Conservation (phyloP, 257 asterid genomes). For the Thymus mandschuricus region DNA sequence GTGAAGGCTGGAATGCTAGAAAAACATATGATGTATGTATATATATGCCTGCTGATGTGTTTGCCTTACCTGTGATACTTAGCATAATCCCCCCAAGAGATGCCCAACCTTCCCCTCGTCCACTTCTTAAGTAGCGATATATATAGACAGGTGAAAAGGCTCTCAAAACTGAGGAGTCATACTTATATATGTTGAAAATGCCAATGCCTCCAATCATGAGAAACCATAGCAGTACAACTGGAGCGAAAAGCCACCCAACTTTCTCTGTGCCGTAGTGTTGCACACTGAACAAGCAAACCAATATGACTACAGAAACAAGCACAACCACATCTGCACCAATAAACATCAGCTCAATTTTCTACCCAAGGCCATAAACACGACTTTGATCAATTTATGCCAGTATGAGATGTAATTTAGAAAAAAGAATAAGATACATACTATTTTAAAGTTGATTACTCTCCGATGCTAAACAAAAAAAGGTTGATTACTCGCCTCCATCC, state of each 20-base stretch:
- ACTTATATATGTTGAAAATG: conserved; percentile 65
- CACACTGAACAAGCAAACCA: conserved; percentile 79
- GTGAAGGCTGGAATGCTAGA: background rate
- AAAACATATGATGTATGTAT: background rate
- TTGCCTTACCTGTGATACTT: conserved; percentile 76
- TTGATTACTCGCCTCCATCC: background rate
- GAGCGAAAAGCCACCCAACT: conserved; percentile 95
- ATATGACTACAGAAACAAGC: conserved; percentile 72
- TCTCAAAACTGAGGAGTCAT: conserved; percentile 67
- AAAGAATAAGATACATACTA: background rate
- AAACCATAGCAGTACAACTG: conserved; percentile 83
- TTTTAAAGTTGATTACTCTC: background rate
- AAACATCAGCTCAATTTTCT: conserved; percentile 12
- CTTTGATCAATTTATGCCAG: background rate
- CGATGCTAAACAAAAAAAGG: no score
- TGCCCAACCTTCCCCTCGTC: conserved; percentile 60
- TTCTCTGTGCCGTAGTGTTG: conserved; percentile 89
- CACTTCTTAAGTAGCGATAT: conserved; percentile 63
- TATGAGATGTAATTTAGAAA: background rate
- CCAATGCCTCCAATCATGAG: conserved; percentile 88
- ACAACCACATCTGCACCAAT: conserved; percentile 71
- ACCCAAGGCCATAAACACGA: background rate
- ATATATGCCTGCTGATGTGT: background rate
- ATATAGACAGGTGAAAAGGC: conserved; percentile 82
- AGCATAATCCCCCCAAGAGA: conserved; percentile 95